Evolutionary conservation across 1,284 basidiomycete species (phyloP), one percentile per base, ranked within the genome.

Genomic region (Mycosarcoma maydis): DNA sequence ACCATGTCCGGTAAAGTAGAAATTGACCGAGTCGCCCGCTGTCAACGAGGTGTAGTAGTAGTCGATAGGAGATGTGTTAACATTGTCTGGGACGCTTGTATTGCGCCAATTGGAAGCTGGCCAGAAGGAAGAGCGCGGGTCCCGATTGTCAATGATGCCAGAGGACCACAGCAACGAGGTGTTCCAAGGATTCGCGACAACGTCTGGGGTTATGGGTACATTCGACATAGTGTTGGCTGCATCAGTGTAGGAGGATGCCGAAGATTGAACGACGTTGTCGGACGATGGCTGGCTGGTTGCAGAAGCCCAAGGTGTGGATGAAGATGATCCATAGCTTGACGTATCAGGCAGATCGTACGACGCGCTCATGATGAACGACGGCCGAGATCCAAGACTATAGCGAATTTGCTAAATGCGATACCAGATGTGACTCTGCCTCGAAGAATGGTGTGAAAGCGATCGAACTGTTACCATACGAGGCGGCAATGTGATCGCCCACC

Each of bases 161-260:
- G 19, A 33, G 2, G 62, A 66, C 62, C 62, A 66, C 29, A 66
- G 64, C 19, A 67, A 39, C 3, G 64, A 67, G 5, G 64, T 67
- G 30, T 67, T 67, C 52, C 52, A 67, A 7, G 64, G 64, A 29
- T 67, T 67, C n/a, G 64, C 64, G 17, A 67, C 57, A 16, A 67
- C 57, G 26, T 67, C 57, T 8, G 61, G 61, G 10, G 48, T 47
- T 23, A 54, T 23, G 3, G 60, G 37, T 2, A 16, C 30, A 37
- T 24, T 6, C 13, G 29, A 24, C 29, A 32, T 23, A 24, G 34
- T 9, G 20, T 26, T 41, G 33, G 32, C 33, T 37, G 39, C 22
- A 3, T 34, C 32, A 32, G 16, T 13, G 55, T 27, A 24, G 37
- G 24, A 4, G 42, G 29, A 34, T 20, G 42, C 17, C 9, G 23